Evolutionary conservation across 805 yeast genomes (phyloP).

Genomic region (Yarrowia deformans): DNA sequence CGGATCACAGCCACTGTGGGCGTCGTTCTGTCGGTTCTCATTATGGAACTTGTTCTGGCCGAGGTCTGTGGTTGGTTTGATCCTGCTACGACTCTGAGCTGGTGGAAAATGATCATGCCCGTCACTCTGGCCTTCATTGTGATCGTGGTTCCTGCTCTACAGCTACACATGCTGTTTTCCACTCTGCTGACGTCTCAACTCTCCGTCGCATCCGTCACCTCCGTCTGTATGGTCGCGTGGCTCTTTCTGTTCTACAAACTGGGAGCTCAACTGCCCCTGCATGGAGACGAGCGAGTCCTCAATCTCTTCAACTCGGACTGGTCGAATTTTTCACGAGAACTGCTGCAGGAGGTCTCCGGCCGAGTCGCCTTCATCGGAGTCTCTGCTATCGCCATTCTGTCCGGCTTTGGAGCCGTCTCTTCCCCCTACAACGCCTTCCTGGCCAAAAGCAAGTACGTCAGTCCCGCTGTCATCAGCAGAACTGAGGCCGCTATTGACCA

Average conservation of each 20-base stretch:
- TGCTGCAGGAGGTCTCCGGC: slow-evolving; percentile 46
- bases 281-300: slow-evolving; percentile 12
- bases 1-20: slow-evolving; percentile 33
- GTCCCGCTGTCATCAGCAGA: slow-evolving; percentile 48
- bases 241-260: slow-evolving; percentile 45
- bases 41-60: slow-evolving; percentile 27
- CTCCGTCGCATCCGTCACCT: not conserved
- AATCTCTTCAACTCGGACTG: slow-evolving; percentile 11
- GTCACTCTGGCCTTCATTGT: slow-evolving; percentile 31
- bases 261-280: slow-evolving; percentile 47
- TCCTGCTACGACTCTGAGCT: slow-evolving; percentile 2
- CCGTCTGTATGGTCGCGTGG: slow-evolving; percentile 45
- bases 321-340: not conserved
- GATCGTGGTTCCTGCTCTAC: slow-evolving; percentile 26
- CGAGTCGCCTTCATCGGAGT: slow-evolving; percentile 54
- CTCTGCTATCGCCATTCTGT: slow-evolving; percentile 53
- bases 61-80: slow-evolving; percentile 37
- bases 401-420: slow-evolving; percentile 54
- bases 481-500: slow-evolving; percentile 46
- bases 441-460: slow-evolving; percentile 30
- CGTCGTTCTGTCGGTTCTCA: slow-evolving; percentile 25
- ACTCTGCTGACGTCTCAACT: slow-evolving; percentile 4
- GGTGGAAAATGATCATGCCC: slow-evolving; percentile 38
- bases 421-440: slow-evolving; percentile 50
- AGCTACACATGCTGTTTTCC: slow-evolving; percentile 19